These are phyloP conservation scores for Punica granatum DNA, from an alignment of 345 rosid genomes.

Conservation along the genomic window DNA sequence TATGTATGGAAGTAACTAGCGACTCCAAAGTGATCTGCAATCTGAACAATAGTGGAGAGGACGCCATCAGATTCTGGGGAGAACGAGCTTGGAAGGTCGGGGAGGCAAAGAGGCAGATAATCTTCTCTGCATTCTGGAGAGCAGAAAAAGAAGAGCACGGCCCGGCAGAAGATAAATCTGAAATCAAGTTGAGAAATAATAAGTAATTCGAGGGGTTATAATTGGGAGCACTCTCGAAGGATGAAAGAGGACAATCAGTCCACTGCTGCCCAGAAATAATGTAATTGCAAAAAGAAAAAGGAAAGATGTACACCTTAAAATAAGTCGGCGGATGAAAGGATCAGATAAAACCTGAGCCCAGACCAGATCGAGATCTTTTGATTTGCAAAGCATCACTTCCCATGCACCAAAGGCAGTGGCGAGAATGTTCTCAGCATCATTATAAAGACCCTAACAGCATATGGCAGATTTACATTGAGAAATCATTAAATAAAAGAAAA, in stretches of 20 bases:
- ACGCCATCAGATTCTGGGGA: conserved; percentile 47
- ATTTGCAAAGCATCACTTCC: conserved; percentile 83
- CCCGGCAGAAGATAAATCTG: conserved; percentile 91
- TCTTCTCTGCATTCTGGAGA: conserved; percentile 38
- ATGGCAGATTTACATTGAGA: neutral
- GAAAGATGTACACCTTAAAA: conserved; percentile 55
- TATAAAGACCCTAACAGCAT: conserved; percentile 40
- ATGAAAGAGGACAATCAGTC: neutral
- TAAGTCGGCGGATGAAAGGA: conserved; percentile 81
- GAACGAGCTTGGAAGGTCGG: conserved; percentile 55
- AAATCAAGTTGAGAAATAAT: conserved; percentile 2
- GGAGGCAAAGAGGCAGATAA: conserved; percentile 71
- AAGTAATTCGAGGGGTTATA: neutral
- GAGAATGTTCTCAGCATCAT: conserved; percentile 67
- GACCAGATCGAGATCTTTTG: conserved; percentile 67
- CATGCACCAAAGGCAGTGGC: conserved; percentile 66
- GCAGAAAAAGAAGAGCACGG: conserved; percentile 46
- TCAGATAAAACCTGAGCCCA: conserved; percentile 93
- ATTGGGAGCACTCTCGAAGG: neutral
- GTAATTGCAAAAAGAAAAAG: neutral
- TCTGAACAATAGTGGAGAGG: conserved; percentile 38
- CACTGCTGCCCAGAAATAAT: neutral
- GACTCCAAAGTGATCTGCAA: conserved; percentile 60
- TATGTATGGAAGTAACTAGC: conserved; percentile 40
- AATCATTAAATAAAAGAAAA: conserved; percentile 9